Conservation (phyloP, 352 stramenopile species). For the Pythium coloratum region DNA sequence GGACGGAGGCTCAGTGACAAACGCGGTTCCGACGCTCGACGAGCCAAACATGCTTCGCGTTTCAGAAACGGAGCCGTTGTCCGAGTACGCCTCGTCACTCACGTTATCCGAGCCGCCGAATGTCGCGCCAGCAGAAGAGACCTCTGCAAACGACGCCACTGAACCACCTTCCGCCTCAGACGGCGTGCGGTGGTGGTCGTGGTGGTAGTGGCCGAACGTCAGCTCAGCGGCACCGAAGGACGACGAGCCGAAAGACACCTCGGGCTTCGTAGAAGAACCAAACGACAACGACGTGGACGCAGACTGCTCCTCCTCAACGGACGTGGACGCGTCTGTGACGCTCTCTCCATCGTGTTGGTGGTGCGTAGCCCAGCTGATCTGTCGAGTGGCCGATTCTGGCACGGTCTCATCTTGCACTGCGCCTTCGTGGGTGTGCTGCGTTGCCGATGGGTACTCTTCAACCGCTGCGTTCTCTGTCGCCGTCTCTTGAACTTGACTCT, state of each 20-base stretch:
- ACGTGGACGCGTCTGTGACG: neutral
- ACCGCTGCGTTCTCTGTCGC: neutral
- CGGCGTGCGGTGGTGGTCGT: slow-evolving; percentile 30
- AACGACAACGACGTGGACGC: neutral
- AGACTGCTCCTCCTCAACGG: neutral
- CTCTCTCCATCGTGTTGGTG: neutral
- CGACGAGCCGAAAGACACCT: slow-evolving; percentile 29
- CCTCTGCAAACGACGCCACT: slow-evolving; percentile 60
- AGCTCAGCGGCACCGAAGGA: slow-evolving; percentile 29
- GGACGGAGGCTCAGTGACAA: slow-evolving; percentile 72
- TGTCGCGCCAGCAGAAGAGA: slow-evolving; percentile 71
- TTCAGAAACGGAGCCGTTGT: slow-evolving; percentile 61
- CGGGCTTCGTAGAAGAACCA: slow-evolving; percentile 11
- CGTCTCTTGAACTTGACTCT: neutral
- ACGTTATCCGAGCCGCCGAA: slow-evolving; percentile 73
- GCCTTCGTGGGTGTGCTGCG: neutral
- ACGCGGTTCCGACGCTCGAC: slow-evolving; percentile 75
- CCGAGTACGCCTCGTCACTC: slow-evolving; percentile 64
- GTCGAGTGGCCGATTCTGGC: slow-evolving; percentile 10
- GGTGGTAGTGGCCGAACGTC: slow-evolving; percentile 29
- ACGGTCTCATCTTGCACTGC: neutral
- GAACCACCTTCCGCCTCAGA: slow-evolving; percentile 38
- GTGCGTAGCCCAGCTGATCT: slow-evolving; percentile 21
- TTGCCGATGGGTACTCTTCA: neutral
- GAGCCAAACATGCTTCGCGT: slow-evolving; percentile 70